Evolutionary conservation across 257 asterid species (phyloP).

Genomic region (Nicotiana tabacum): DNA sequence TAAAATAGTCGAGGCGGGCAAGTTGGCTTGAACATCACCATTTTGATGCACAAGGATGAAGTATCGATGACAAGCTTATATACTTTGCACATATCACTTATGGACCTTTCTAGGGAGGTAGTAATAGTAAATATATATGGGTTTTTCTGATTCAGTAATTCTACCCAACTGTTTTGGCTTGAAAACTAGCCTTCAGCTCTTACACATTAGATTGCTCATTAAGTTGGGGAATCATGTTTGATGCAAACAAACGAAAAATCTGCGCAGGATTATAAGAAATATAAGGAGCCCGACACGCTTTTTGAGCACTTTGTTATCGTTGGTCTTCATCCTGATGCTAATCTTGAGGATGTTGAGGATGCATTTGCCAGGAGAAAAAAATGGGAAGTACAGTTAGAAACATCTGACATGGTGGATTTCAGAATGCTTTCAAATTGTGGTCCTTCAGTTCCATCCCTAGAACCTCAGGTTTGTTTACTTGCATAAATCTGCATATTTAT

Average conservation of each 20-base stretch:
- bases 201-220: neutral
- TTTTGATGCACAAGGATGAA: neutral
- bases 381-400: conserved; percentile 51
- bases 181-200: neutral
- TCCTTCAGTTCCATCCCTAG: conserved; percentile 61
- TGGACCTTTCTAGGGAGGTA: neutral
- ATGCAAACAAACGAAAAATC: conserved; percentile 6
- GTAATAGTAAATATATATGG: neutral
- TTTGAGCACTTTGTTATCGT: conserved; percentile 80
- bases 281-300: conserved; percentile 68
- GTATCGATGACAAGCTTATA: neutral
- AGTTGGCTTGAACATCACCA: neutral
- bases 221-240: neutral
- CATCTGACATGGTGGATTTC: conserved; percentile 32
- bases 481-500: conserved; percentile 8
- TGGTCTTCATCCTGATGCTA: conserved; percentile 86
- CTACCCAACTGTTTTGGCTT: neutral
- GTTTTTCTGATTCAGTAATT: neutral
- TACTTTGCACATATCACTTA: neutral
- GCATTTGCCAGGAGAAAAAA: conserved; percentile 57
- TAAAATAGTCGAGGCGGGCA: neutral
- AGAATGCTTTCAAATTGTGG: conserved; percentile 32
- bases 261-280: conserved; percentile 72
- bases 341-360: conserved; percentile 77
- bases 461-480: conserved; percentile 71